Evolutionary conservation across 169 alveolate genomes (phyloP).

Genomic region (Cryptosporidium sp.): DNA sequence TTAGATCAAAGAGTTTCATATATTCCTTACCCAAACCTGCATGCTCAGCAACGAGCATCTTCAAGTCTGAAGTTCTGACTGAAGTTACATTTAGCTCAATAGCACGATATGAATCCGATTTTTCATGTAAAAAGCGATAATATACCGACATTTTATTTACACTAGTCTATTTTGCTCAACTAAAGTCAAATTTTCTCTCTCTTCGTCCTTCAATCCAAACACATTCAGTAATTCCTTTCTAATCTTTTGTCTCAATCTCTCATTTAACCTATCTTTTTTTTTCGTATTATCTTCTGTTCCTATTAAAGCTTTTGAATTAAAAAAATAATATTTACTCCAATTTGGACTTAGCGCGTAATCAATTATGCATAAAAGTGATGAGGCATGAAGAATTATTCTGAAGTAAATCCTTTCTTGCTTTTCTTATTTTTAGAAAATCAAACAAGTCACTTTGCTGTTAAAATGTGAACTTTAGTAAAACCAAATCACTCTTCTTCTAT

Average conservation of each 20-base stretch:
- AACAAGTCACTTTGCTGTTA: background rate
- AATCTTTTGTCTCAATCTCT: background rate
- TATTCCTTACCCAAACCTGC: constrained; percentile 70
- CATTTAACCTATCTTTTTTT: background rate
- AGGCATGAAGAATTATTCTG: background rate
- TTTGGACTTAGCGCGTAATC: background rate
- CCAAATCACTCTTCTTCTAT: no score
- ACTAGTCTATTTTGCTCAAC: background rate
- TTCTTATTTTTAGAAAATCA: no score
- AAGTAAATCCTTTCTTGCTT: no score
- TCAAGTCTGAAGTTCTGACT: constrained; percentile 58
- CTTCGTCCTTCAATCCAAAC: background rate
- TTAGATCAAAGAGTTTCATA: constrained; percentile 48
- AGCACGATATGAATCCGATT: constrained; percentile 50
- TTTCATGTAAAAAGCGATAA: constrained; percentile 68
- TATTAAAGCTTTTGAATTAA: background rate
- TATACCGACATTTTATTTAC: constrained; percentile 41
- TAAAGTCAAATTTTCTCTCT: constrained; percentile 7
- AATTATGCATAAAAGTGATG: background rate
- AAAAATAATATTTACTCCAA: background rate
- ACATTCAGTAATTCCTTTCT: background rate
- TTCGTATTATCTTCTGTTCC: background rate
- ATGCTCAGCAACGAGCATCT: constrained; percentile 66
- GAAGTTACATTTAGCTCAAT: constrained; percentile 58
- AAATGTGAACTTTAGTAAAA: no score